Evolutionary conservation across 1,284 basidiomycete genomes (phyloP), one percentile per base, ranked within the genome.

Genomic region (Ustilago esculenta): DNA sequence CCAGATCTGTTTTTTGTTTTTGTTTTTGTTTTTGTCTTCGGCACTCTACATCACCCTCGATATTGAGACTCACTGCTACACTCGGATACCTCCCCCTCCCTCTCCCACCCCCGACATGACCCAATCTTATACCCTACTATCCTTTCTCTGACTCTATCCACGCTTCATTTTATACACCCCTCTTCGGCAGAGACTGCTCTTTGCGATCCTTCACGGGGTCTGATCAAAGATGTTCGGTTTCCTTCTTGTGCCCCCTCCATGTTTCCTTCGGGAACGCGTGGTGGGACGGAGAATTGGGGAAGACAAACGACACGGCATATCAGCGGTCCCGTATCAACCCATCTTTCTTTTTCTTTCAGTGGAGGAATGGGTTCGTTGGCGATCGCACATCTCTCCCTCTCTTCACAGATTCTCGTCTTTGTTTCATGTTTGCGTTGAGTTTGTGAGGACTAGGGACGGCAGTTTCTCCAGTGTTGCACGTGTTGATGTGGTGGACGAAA

Each of bases 141-240:
- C n/a, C 21, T 24, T 25, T 34, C 11, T 23, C 6, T 29, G 27
- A 12, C 27, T 29, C 27, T 29, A 29, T 12, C 27, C 27, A 7
- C 27, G n/a, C n/a, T n/a, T 18, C 35, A 37, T 30, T 21, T 21
- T 29, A 5, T 17, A 42, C 24, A 41, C 61, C 61, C 61, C 61
- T 65, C 54, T 65, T 65, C 50, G 61, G 61, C 61, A 65, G 61
- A 65, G 46, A 65, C 55, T 58, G 61, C 61, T 65, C 61, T 65
- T 65, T 58, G 54, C 36, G 61, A 52, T 25, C 41, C 41, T 45
- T 35, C 25, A 11, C 21, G 29, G 11, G 43, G 14, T 29, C 55
- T 29, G 41, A 53, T 65, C 46, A 65, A 65, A 58, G 61, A 54
- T 65, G 61, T 65, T 65, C 61, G 61, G 61, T 65, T 65, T 65